A percentile compares a stretch with the other conserved stretches of the same genome.
phyloP scores from a whole-genome alignment of 1,139 yeast genomes.

The Suhomyces kunorum region DNA sequence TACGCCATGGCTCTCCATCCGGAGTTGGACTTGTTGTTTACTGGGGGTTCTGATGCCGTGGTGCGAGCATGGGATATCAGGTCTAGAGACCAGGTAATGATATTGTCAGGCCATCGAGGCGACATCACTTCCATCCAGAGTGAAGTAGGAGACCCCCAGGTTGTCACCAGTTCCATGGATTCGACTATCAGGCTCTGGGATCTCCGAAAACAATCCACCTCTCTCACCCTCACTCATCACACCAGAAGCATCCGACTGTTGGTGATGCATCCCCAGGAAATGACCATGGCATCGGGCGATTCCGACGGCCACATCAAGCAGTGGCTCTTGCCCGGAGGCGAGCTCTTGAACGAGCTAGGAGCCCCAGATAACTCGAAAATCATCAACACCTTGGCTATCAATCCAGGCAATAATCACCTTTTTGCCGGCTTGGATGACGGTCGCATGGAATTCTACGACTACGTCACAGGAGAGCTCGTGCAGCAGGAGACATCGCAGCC shows the following conservation, averaged over 20 bases:
- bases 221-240: slow-evolving; percentile 77
- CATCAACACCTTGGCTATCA: slow-evolving; percentile 67
- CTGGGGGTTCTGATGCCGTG: slow-evolving; percentile 89
- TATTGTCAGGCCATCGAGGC: slow-evolving; percentile 77
- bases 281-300: slow-evolving; percentile 73
- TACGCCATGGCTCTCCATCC: slow-evolving; percentile 86
- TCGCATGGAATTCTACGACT: slow-evolving; percentile 73
- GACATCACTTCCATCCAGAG: slow-evolving; percentile 71
- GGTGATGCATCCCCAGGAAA: slow-evolving; percentile 67
- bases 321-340: slow-evolving; percentile 82
- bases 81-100: slow-evolving; percentile 72
- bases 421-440: slow-evolving; percentile 90
- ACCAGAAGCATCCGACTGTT: slow-evolving; percentile 77
- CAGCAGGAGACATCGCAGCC: slow-evolving; percentile 56
- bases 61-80: slow-evolving; percentile 94
- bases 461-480: slow-evolving; percentile 63
- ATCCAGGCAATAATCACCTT: slow-evolving; percentile 61
- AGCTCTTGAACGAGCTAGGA: slow-evolving; percentile 51
- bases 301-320: slow-evolving; percentile 79
- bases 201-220: slow-evolving; percentile 40
- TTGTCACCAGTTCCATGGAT: slow-evolving; percentile 82
- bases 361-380: slow-evolving; percentile 49
- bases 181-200: slow-evolving; percentile 89
- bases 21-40: slow-evolving; percentile 77
- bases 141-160: slow-evolving; percentile 79